Conservation (phyloP, 129 eudicot genomes). For the Ambrosia artemisiifolia region DNA sequence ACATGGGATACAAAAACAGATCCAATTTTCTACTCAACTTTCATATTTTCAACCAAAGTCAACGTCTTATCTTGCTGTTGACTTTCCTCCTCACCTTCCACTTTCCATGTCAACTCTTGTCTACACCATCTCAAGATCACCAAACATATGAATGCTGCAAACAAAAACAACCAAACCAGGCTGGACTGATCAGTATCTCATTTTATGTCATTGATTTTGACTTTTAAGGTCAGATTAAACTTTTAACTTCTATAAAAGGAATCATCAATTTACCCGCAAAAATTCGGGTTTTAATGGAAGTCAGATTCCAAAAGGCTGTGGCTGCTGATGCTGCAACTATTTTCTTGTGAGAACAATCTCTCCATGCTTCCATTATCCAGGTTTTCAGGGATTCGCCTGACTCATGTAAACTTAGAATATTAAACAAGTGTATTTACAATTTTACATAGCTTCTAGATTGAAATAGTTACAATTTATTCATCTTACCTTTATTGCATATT, state of each 20-base stretch:
- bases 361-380: slow-evolving; percentile 61
- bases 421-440: too few relatives aligned
- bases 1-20: slow-evolving; percentile 16
- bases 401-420: not conserved
- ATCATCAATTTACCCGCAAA: slow-evolving; percentile 50
- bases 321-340: slow-evolving; percentile 57
- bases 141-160: slow-evolving; percentile 38
- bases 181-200: too few relatives aligned
- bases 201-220: not conserved
- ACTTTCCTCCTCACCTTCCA: slow-evolving; percentile 34
- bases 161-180: not conserved
- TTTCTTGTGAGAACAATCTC: slow-evolving; percentile 80
- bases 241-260: not conserved
- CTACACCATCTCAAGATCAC: slow-evolving; percentile 55
- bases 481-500: slow-evolving; percentile 58
- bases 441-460: not conserved
- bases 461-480: not conserved
- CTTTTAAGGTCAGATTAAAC: not conserved
- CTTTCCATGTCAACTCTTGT: slow-evolving; percentile 39
- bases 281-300: slow-evolving; percentile 65
- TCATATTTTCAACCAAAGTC: slow-evolving; percentile 38
- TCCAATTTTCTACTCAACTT: slow-evolving; percentile 20
- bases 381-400: slow-evolving; percentile 50
- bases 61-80: slow-evolving; percentile 43
- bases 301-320: slow-evolving; percentile 86